phyloP scores from a whole-genome alignment of 2,329 filamentous ascomycete species.

The Epichloe typhina region DNA sequence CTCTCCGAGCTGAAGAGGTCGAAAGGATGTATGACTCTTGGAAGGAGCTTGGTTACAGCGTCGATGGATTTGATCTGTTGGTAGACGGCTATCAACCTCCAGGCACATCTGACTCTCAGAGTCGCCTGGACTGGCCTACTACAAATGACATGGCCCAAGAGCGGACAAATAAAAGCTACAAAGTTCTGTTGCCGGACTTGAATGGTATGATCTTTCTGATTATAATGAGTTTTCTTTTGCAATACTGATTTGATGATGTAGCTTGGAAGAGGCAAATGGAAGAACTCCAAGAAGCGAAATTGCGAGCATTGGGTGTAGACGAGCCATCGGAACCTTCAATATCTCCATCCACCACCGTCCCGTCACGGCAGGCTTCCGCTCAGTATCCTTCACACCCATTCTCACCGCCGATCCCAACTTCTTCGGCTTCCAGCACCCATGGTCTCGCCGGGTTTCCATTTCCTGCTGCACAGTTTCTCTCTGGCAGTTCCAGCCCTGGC shows the following conservation, averaged over 20 bases:
- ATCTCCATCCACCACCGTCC: conserved; percentile 49
- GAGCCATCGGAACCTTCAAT: conserved; percentile 51
- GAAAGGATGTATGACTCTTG: conserved; percentile 51
- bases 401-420: conserved; percentile 70
- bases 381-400: conserved; percentile 67
- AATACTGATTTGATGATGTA: conserved; percentile 13
- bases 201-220: conserved; percentile 31
- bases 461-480: conserved; percentile 42
- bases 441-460: conserved; percentile 41
- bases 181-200: conserved; percentile 57
- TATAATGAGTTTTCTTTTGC: not conserved
- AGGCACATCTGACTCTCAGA: conserved; percentile 41
- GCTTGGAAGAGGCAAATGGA: conserved; percentile 66
- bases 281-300: conserved; percentile 77
- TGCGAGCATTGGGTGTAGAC: conserved; percentile 75
- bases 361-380: conserved; percentile 57
- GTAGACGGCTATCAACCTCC: conserved; percentile 27
- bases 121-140: conserved; percentile 54
- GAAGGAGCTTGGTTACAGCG: conserved; percentile 56
- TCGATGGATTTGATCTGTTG: conserved; percentile 53
- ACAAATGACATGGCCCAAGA: conserved; percentile 45
- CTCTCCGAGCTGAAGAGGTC: conserved; percentile 42
- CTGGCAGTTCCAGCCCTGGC: conserved; percentile 48
- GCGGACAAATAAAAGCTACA: conserved; percentile 36
- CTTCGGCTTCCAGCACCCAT: conserved; percentile 62